Evolutionary conservation across 2,329 filamentous ascomycete genomes (phyloP).

Genomic region (Xylariomycetidae sp.): DNA sequence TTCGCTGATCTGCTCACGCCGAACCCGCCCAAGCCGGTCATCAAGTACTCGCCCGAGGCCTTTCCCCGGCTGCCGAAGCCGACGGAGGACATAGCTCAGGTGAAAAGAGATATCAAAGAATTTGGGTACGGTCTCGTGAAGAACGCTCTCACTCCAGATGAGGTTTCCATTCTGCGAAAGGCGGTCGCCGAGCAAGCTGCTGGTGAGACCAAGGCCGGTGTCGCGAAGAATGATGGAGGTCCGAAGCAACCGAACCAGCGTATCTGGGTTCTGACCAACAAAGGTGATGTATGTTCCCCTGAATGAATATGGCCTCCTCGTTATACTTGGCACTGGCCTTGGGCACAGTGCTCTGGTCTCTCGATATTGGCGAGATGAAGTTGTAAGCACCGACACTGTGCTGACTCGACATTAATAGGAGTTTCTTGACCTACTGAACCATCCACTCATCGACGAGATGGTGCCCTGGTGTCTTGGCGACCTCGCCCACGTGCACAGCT

Average conservation of each 20-base stretch:
- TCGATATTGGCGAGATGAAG: neutral
- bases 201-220: constrained; percentile 18
- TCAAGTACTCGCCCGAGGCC: constrained; percentile 23
- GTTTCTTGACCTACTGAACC: constrained; percentile 23
- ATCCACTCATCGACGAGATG: constrained; percentile 20
- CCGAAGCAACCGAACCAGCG: constrained; percentile 15
- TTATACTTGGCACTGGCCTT: no score
- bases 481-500: constrained; percentile 21
- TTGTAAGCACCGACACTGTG: neutral
- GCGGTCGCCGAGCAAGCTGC: constrained; percentile 19
- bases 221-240: constrained; percentile 16
- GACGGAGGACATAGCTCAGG: constrained; percentile 22
- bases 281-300: constrained; percentile 11
- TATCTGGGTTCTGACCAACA: constrained; percentile 13
- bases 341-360: no score
- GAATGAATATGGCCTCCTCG: no score
- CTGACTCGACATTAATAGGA: constrained; percentile 5
- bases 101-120: constrained; percentile 18
- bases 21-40: constrained; percentile 10
- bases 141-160: constrained; percentile 16
- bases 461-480: constrained; percentile 23
- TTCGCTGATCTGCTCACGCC: constrained; percentile 21
- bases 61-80: constrained; percentile 31
- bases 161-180: constrained; percentile 16
- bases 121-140: constrained; percentile 23